Base-by-base conservation (phyloP, 2,329 filamentous ascomycete species). In the Reticulascus tulasneorum region DNA sequence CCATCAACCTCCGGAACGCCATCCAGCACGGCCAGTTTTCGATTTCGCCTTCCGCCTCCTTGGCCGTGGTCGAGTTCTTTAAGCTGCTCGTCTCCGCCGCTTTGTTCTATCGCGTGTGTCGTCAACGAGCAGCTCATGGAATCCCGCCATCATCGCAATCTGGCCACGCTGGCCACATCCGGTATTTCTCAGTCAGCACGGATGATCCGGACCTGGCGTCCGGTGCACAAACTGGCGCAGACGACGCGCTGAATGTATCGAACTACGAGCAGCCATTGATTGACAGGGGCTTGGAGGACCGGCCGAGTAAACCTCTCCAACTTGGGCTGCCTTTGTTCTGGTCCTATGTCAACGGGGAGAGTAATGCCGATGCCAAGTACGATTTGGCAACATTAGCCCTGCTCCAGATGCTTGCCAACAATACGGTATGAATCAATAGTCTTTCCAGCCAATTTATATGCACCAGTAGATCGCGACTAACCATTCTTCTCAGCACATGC, bases 331-430 rank as follows among this genome's bases (percentile, higher is more conserved):
- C 23, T 16, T 26, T 29, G 17, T 48, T 47, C 24, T 52, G 41
- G 44, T 17, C 24, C 16, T 42, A 42, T 23, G 29, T 43, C 7
- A 41, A 38, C 24, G 40, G 42, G 10, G 50, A 54, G 39, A 43
- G 53, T 5, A 42, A 47, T 7, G 18, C 35, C 12, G 51, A 54
- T 24, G 45, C 49, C 13, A 41, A 50, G 27, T 57, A 50, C 29
- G 53, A 49, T 6, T 54, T 58, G 35, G 44, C 45, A 35, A 47
- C 48, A 23, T 40, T 59, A 32, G 55, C 56, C 8, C 40, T 59
- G 11, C 45, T 59, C 26, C 58, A 59, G 37, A 52, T 52, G 16
- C 44, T 59, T 17, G 52, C 58, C 33, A 60, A 58, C 40, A 60
- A 59, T 38, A 48, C 47, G 24, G 52, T 54, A 46, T 21, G 41